A percentile compares a stretch with the other conserved stretches of the same genome.
Conservation (phyloP, 2,329 filamentous ascomycete genomes). For the Aspergillus ustus region DNA sequence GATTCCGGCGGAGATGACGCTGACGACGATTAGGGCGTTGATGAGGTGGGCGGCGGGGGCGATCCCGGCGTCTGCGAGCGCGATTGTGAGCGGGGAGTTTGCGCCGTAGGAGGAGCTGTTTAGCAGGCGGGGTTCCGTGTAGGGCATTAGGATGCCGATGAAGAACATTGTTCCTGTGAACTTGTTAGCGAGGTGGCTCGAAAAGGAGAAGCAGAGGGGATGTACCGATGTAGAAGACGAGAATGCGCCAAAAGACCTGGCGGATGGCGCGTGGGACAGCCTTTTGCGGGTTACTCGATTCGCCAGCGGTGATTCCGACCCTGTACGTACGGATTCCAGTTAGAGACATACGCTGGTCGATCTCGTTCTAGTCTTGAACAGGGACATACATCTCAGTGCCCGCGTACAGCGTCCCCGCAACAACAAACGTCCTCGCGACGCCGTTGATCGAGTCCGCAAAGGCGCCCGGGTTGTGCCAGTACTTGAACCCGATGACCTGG, state of each 20-base stretch:
- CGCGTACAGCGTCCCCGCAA: conserved; percentile 40
- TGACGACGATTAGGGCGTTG: conserved; percentile 76
- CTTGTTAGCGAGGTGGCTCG: not conserved
- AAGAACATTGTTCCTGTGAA: conserved; percentile 67
- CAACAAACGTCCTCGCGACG: conserved; percentile 41
- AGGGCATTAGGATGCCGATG: conserved; percentile 74
- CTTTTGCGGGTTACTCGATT: conserved; percentile 48
- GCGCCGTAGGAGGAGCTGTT: conserved; percentile 66
- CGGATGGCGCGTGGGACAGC: conserved; percentile 52
- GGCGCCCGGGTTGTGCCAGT: conserved; percentile 70
- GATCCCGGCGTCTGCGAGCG: conserved; percentile 75
- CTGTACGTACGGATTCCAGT: conserved; percentile 20
- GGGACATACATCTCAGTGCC: conserved; percentile 30
- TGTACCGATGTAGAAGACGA: conserved; percentile 63
- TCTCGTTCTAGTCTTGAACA: not conserved
- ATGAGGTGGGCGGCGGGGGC: conserved; percentile 74
- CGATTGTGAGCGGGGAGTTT: conserved; percentile 74
- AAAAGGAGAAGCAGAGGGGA: not conserved
- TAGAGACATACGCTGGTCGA: not conserved
- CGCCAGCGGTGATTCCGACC: conserved; percentile 43
- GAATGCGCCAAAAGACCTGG: conserved; percentile 48
- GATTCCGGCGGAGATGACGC: conserved; percentile 73
- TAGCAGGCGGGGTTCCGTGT: conserved; percentile 67
- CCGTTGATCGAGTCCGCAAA: conserved; percentile 65
- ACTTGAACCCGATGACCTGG: conserved; percentile 72